Base-by-base conservation (phyloP, 345 rosid species). In the Pistacia vera region DNA sequence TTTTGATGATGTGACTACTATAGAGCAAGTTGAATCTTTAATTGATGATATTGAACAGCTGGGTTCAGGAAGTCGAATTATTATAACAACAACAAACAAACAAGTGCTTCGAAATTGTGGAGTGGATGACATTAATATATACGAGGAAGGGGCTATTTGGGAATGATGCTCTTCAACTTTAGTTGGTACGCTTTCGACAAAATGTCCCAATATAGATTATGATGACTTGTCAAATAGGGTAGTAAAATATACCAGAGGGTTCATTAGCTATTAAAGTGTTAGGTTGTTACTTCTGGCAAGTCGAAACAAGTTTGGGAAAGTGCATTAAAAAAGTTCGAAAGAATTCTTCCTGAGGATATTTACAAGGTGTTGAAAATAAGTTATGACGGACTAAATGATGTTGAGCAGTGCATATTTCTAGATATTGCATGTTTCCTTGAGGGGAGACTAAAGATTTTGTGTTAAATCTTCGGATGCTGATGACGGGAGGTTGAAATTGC, bases 401-500 rank as follows among this genome's bases (percentile, higher is more conserved):
- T 5, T 13, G 75, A 82, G 73, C 78, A 83, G 74, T 48, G 55
- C 8, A 38, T 86, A 20, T 86, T 86, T 72, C 81, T 84, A 18
- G 88, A 86, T 63, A 82, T 86, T 78, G 87, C 88, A 44, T 80
- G 86, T 66, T 84, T 84, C 78, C 80, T 82, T 68, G 75, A 81
- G 72, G 80, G 16, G 68, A 74, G 57, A 66, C 59, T 0, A 73
- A 36, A 17, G 77, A 76, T 11, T 38, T 33, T 17, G 82, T 82
- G 17, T 70, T 38, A 48, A 55, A 69, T 63, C 81, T 11, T 76
- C 83, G 3, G 75, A 73, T 8, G 22, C 70, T 66, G 71, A 66
- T 63, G 69, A 49, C 52, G 22, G 12, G 64, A 0, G 12, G 38
- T 66, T 0, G 10, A 4, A 52, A 73, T 9, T 10, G 20, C 35